Percentiles rank a stretch among this genome's conserved stretches.
These are phyloP conservation scores for Lenzites betulinus DNA, from an alignment of 768 basidiomycete genomes.

Conservation along the genomic window DNA sequence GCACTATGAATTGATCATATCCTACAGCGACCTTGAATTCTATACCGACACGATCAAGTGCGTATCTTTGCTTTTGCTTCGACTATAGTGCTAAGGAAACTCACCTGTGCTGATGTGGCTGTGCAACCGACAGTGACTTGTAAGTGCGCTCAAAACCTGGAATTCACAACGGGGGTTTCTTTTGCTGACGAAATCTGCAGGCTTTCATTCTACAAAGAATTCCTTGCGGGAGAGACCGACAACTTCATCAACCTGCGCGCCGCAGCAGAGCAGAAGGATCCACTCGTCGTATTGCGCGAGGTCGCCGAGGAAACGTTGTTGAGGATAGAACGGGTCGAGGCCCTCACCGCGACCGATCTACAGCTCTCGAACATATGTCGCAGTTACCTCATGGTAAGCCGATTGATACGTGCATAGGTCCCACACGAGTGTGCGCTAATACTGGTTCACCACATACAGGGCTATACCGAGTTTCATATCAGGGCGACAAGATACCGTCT, in stretches of 20 bases:
- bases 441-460: neutral
- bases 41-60: slow-evolving; percentile 1
- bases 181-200: neutral
- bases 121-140: slow-evolving; percentile 10
- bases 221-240: neutral
- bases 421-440: neutral
- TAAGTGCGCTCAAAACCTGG: neutral
- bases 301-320: neutral
- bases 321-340: neutral
- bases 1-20: neutral
- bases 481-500: neutral
- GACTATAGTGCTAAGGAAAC: neutral
- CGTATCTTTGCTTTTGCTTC: neutral
- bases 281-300: neutral
- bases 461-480: neutral
- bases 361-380: neutral
- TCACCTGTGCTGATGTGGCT: neutral
- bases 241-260: neutral
- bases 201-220: neutral
- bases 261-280: neutral
- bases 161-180: neutral
- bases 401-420: no score
- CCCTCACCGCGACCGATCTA: neutral
- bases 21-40: slow-evolving; percentile 1
- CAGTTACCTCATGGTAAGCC: neutral